Evolutionary conservation across 805 yeast species (phyloP).

Genomic region (Torulaspora franciscae): DNA sequence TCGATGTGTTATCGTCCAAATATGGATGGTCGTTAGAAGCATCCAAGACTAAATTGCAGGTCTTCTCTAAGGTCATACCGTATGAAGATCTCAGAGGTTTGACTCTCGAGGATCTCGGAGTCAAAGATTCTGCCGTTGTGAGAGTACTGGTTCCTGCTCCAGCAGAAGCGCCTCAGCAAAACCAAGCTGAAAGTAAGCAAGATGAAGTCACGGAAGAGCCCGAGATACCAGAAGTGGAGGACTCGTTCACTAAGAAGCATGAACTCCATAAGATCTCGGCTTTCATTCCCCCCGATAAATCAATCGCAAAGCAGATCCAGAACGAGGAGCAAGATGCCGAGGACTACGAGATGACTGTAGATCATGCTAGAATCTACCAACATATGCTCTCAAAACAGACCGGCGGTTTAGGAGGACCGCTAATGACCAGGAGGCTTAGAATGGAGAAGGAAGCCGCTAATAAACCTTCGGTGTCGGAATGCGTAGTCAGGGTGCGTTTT

Average conservation of each 20-base stretch:
- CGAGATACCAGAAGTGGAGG: background rate
- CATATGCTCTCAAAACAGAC: constrained; percentile 43
- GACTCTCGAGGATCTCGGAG: constrained; percentile 21
- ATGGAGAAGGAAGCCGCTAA: constrained; percentile 33
- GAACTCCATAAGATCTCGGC: constrained; percentile 22
- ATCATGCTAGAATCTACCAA: constrained; percentile 53
- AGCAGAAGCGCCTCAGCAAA: background rate
- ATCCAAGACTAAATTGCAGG: constrained; percentile 18
- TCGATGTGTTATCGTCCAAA: constrained; percentile 16
- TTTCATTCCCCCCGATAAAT: constrained; percentile 20
- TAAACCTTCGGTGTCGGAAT: constrained; percentile 25
- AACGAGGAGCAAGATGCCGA: constrained; percentile 36
- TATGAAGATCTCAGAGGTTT: constrained; percentile 12
- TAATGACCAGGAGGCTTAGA: constrained; percentile 41
- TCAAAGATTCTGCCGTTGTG: constrained; percentile 16
- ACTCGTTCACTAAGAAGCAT: background rate
- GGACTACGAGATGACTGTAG: constrained; percentile 43
- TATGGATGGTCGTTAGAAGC: constrained; percentile 14
- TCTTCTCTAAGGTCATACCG: constrained; percentile 20
- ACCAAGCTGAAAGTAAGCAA: background rate
- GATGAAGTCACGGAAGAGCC: background rate
- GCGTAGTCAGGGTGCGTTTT: constrained; percentile 48
- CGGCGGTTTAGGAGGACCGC: constrained; percentile 36
- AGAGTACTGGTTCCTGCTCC: constrained; percentile 3
- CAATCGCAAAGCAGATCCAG: constrained; percentile 11